Base-by-base conservation (phyloP, 202 grass and related monocot species). In the Schoenoplectus triqueter region DNA sequence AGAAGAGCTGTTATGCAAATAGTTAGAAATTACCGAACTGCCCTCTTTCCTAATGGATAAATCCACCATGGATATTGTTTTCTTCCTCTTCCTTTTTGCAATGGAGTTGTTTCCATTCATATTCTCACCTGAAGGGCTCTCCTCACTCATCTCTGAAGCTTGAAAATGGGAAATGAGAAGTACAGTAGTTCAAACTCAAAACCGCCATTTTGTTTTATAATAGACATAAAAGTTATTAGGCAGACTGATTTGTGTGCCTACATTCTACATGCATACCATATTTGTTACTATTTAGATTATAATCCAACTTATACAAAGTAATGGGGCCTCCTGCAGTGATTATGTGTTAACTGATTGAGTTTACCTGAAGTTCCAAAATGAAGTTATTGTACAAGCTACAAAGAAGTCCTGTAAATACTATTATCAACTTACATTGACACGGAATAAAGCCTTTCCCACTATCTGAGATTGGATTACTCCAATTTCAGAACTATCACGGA, bases 81-180 rank as follows among this genome's bases (percentile, higher is more conserved):
- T 89, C 89, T 94, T 99, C 52, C 96, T 94, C 88, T 96, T 99
- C 44, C 91, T 90, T 88, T 96, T 99, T 48, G 87, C 87, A 80
- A 90, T 84, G 93, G 89, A 94, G 86, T 90, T 92, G 76, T 90
- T 84, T 86, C 89, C 93, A 56, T 86, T 88, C 42, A 91, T 84
- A 66, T 86, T 94, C 77, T 94, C 91, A 63, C 87, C 89, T 81
- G 92, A 91, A 86, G 91, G 93, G 44, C 83, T 94, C 56, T 89
- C 86, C 87, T 92, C 91, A 80, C 91, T 99, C 93, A 99, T 98
- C 21, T 62, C 93, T 54, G 20, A 42, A 81, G 42, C 81, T 83
- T 86, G 45, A 71, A 83, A 15, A 21, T 45, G 51, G 22, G 11
- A 64, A 83, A 71, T 42, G 64, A 52, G 69, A 67, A 83, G 6